Base-by-base conservation (phyloP, 2,329 filamentous ascomycete genomes). In the Orbilia blumenaviensis region DNA sequence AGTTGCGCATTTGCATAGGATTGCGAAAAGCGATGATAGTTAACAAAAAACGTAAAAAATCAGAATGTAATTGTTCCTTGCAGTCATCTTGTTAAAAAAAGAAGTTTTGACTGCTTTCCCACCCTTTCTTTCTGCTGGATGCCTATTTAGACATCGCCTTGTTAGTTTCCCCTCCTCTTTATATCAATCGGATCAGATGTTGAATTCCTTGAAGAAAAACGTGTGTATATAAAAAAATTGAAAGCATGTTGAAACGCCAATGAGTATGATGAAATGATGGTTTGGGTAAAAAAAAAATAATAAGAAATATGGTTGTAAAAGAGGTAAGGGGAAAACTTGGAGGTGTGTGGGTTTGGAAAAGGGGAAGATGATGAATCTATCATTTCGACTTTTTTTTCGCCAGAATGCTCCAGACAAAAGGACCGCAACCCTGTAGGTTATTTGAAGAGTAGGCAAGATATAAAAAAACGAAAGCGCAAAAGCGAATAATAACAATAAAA, bases 241-340 rank as follows among this genome's bases (percentile, higher is more conserved):
- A 52, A 48, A 42, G 56, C 61, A 66, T 73, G 68, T 73, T 73
- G 60, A 73, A 73, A 73, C 60, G 50, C 50, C 68, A 52, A 5
- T 64, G 61, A 27, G n/a, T 25, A 23, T 36, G 41, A 67, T n/a
- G n/a, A n/a, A 16, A 42, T 42, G 38, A 42, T 18, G 16, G n/a
- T 46, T 44, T 56, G 66, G 41, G n/a, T 71, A 63, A 56, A 44
- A 54, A 18, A 21, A 58, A n/a, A 58, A 56, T 4, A 58, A 18
- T 36, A 42, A 18, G 8, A 14, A 38, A 12, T 12, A 46, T 46
- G 42, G 23, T 23, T 23, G 38, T n/a, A n/a, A n/a, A n/a, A n/a
- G n/a, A n/a, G n/a, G n/a, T n/a, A n/a, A n/a, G n/a, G n/a, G n/a
- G n/a, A n/a, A n/a, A n/a, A n/a, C n/a, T n/a, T n/a, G n/a, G n/a